Conservation (phyloP, 768 basidiomycete species). For the Boletus eberwhitei region DNA sequence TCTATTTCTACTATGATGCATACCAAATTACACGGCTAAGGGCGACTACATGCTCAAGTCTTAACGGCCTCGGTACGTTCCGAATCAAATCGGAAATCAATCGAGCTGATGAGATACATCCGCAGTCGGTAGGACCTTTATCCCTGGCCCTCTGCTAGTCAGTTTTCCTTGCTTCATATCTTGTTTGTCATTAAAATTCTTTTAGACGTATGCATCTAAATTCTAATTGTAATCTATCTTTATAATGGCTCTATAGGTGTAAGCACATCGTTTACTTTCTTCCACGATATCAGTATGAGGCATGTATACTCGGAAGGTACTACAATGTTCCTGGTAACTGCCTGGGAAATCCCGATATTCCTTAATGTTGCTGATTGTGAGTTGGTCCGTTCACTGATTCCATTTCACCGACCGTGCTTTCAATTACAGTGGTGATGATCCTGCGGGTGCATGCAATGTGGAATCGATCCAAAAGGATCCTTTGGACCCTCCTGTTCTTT, state of each 20-base stretch:
- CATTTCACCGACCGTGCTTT: no score
- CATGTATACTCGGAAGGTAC: not conserved
- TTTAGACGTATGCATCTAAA: not conserved
- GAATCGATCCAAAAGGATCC: no score
- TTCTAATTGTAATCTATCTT: no score
- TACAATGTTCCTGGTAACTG: not conserved
- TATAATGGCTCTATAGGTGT: not conserved
- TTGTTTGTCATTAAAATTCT: not conserved
- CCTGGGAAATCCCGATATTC: not conserved
- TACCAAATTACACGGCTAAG: no score
- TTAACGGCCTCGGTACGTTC: not conserved
- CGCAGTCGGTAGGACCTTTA: not conserved
- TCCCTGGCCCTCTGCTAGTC: not conserved
- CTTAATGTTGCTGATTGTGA: conserved; percentile 1
- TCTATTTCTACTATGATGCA: not conserved
- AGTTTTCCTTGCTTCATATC: not conserved
- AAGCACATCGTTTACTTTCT: not conserved
- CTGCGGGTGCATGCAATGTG: no score
- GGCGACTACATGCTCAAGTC: not conserved
- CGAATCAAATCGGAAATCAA: not conserved
- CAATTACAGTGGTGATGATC: no score
- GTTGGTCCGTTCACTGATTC: no score
- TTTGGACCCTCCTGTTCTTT: no score
- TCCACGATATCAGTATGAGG: no score
- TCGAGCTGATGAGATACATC: not conserved